Base-by-base conservation (phyloP, 805 yeast species). In the Cyberlindnera meyerae region DNA sequence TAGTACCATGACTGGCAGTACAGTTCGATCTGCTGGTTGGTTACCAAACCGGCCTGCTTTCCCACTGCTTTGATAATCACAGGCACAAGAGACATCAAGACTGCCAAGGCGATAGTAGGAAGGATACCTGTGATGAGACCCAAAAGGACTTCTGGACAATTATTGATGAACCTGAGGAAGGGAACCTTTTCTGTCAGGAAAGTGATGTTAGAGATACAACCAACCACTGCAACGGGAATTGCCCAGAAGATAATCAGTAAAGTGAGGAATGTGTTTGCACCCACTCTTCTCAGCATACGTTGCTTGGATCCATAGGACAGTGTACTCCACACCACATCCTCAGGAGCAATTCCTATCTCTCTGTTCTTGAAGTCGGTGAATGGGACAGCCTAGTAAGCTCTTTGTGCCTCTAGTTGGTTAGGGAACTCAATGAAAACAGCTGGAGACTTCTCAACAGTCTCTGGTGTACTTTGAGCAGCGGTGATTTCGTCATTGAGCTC, bases 171-270 rank as follows among this genome's bases (percentile, higher is more conserved):
- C 27, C 70, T 61, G 55, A 90, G 71, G 68, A 85, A 93, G 8
- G 68, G 86, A 21, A 90, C 74, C 45, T 74, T 77, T 25, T 71
- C 66, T 26, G 83, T 85, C 55, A 88, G 68, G 54, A 72, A 80
- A 47, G 81, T 77, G 49, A 90, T 74, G 62, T 90, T 93, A 17
- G 97, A 90, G 46, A 93, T 81, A 50, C 78, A 73, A 75, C 97
- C 97, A 34, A 90, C 96, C 52, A 87, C 88, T n/a, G 97, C 95
- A 27, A 90, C 97, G 8, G 98, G 98, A 51, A 90, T 79, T 29
- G 95, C 80, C 97, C 97, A 90, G 63, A 88, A 87, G 32, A 90
- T 75, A 43, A 90, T 77, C 61, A 81, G 65, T 40, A 75, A 52
- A 18, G 83, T 76, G 52, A 83, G 68, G 33, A 87, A 64, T 12